Conservation (phyloP, 129 eudicot species). For the Flaveria ramosissima region DNA sequence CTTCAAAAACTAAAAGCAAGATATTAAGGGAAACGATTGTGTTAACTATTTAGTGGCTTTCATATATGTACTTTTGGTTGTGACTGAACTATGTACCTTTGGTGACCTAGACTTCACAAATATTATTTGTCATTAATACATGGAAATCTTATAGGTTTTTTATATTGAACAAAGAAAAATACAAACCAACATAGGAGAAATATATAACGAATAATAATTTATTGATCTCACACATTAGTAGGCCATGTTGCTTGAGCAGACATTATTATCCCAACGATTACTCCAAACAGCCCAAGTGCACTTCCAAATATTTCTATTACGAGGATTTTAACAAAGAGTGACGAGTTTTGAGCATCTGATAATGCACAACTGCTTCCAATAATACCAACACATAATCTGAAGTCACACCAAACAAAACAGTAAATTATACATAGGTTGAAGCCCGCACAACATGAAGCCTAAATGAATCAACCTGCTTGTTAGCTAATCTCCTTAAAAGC, state of each 20-base stretch:
- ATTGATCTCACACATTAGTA: conserved; percentile 38
- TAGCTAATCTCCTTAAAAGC: too few species aligned
- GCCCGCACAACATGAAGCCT: background rate
- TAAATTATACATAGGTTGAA: background rate
- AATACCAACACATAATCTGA: conserved; percentile 88
- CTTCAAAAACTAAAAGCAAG: too few species aligned
- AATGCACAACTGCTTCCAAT: conserved; percentile 98
- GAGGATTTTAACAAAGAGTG: conserved; percentile 91
- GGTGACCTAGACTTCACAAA: background rate
- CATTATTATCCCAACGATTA: conserved; percentile 96
- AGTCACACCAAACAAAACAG: background rate
- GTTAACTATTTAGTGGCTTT: too few species aligned
- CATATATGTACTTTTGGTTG: too few species aligned
- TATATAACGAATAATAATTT: conserved; percentile 23
- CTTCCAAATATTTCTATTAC: conserved; percentile 95
- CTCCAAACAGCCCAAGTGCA: conserved; percentile 97
- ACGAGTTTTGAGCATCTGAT: conserved; percentile 95
- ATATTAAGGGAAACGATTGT: too few species aligned
- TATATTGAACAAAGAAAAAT: conserved; percentile 12
- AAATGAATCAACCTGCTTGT: too few species aligned
- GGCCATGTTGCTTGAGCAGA: conserved; percentile 99
- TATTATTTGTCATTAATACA: conserved; percentile 20
- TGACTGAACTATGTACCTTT: background rate
- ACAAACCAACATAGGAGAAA: conserved; percentile 17
- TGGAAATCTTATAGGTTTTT: conserved; percentile 9